A percentile compares a stretch with the other conserved stretches of the same genome.
phyloP scores from a whole-genome alignment of 2,329 filamentous ascomycete genomes.

The Aspergillus sp. region DNA sequence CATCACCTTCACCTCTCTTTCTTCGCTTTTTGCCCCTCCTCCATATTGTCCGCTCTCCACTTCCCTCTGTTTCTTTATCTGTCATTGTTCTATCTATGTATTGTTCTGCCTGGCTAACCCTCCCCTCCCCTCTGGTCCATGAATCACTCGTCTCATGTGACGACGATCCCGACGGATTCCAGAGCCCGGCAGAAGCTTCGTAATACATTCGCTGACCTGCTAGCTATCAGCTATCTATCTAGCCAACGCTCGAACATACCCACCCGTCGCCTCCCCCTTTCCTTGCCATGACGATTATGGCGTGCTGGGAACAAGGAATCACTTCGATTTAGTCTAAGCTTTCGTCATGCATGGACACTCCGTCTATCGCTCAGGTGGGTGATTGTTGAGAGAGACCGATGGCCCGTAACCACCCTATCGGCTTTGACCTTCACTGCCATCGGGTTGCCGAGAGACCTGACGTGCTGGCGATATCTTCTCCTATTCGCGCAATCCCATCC shows the following conservation, averaged over 20 bases:
- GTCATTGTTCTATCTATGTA: neutral
- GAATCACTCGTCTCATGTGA: constrained; percentile 7
- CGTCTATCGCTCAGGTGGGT: neutral
- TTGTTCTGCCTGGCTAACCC: neutral
- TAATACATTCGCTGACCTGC: constrained; percentile 5
- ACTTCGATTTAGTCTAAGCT: constrained; percentile 1
- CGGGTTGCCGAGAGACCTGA: constrained; percentile 8
- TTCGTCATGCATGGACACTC: constrained; percentile 1
- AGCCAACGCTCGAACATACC: neutral
- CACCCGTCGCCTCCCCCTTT: neutral
- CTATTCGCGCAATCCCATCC: constrained; percentile 3
- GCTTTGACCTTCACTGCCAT: neutral
- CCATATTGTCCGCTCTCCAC: neutral
- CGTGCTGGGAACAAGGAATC: constrained; percentile 1
- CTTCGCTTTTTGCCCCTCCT: neutral
- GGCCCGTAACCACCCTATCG: neutral
- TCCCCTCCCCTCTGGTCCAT: neutral
- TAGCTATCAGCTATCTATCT: neutral
- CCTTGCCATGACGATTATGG: constrained; percentile 4
- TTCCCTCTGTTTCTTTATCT: neutral
- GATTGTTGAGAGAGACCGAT: neutral
- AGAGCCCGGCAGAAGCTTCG: constrained; percentile 9
- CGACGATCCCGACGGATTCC: constrained; percentile 1
- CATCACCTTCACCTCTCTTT: neutral
- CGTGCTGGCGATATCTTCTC: neutral